These are phyloP conservation scores for Coprinopsis marcescibilis DNA, from an alignment of 768 basidiomycete species.

Conservation along the genomic window DNA sequence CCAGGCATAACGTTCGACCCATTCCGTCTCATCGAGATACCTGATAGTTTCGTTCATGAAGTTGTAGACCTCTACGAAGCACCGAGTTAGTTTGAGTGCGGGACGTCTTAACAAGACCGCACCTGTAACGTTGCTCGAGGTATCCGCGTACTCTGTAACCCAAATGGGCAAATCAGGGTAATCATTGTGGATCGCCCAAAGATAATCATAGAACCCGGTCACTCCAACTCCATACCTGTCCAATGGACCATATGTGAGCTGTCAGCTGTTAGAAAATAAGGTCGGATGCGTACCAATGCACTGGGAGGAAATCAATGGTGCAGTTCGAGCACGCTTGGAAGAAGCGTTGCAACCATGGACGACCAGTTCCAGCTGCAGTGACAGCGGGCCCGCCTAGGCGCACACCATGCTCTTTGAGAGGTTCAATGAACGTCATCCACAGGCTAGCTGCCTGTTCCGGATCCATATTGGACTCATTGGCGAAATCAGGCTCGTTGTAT, in stretches of 20 bases:
- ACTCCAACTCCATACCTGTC: slow-evolving; percentile 53
- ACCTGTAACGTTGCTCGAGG: slow-evolving; percentile 40
- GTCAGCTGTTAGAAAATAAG: background rate
- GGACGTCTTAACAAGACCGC: slow-evolving; percentile 6
- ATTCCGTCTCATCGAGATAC: slow-evolving; percentile 49
- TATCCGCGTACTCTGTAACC: slow-evolving; percentile 63
- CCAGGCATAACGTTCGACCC: slow-evolving; percentile 62
- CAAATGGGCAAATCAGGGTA: slow-evolving; percentile 50
- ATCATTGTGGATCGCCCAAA: slow-evolving; percentile 45
- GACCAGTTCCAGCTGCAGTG: slow-evolving; percentile 44
- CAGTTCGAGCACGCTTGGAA: slow-evolving; percentile 46
- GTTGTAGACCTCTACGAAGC: slow-evolving; percentile 34
- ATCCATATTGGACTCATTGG: slow-evolving; percentile 39
- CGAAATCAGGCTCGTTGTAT: slow-evolving; percentile 52
- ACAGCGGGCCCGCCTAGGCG: slow-evolving; percentile 55
- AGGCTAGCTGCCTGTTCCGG: slow-evolving; percentile 41
- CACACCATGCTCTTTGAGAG: slow-evolving; percentile 43
- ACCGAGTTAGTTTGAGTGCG: background rate
- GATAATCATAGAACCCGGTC: slow-evolving; percentile 48
- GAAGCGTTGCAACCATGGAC: slow-evolving; percentile 50
- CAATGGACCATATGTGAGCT: background rate
- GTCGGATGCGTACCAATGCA: slow-evolving; percentile 36
- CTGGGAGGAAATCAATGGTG: slow-evolving; percentile 43
- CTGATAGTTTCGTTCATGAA: slow-evolving; percentile 56
- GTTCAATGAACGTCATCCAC: slow-evolving; percentile 56